Evolutionary conservation across 305 asterid species (phyloP), one percentile per base, ranked within the genome.

Genomic region (Solanum hybrid): DNA sequence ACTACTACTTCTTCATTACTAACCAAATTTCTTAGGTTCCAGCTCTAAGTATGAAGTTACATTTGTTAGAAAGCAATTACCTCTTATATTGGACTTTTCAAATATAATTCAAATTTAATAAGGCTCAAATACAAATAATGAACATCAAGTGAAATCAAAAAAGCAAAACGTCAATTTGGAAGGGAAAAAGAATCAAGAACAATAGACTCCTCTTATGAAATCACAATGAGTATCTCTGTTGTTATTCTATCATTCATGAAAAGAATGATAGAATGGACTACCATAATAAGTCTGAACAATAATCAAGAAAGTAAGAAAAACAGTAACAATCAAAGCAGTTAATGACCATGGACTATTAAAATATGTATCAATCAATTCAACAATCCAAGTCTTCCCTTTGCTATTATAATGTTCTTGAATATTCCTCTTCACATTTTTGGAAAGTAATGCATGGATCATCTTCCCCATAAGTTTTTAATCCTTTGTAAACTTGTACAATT

Each of bases 331-430:
- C 13, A 93, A 88, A 78, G 93, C 87, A 24, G 31, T 87, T 4
- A 64, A 78, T 78, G 89, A 87, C 93, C 93, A 91, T 12, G 94
- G 93, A 69, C 84, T 87, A 24, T 36, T 86, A 51, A 90, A 89
- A 66, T 40, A 77, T 24, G 32, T 88, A 86, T 85, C 73, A 19
- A 84, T 29, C 12, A 93, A 78, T 66, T 92, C 90, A 81, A 72
- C 90, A 42, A 87, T 87, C 91, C 91, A 90, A 24, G 88, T 90
- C 85, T 90, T 79, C 10, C 40, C 88, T 56, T 73, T 90, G 88
- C 72, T 87, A 66, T 87, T 71, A 56, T 80, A 90, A 73, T 87
- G 90, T 56, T 80, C 37, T 37, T 79, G 72, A 73, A 90, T 90
- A 19, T 82, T 73, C 37, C 45, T 13, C 36, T 82, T 87, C 14